phyloP scores from a whole-genome alignment of 805 yeast genomes.

The Candida maris region DNA sequence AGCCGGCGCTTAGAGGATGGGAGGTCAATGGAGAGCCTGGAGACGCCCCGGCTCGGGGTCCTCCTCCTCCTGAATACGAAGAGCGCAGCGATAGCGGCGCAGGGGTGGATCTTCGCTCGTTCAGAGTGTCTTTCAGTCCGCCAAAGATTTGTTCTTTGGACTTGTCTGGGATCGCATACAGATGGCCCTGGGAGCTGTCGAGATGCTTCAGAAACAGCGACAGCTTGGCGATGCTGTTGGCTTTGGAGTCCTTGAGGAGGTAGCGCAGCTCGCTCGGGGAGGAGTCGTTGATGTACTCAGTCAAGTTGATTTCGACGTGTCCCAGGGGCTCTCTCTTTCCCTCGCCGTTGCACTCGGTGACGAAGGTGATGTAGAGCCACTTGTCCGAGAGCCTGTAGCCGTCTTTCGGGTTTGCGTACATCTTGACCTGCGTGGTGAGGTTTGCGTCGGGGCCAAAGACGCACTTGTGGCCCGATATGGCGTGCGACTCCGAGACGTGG shows the following conservation, averaged over 20 bases:
- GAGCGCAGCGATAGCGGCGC: background rate
- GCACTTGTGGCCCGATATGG: constrained; percentile 50
- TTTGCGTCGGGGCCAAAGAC: constrained; percentile 35
- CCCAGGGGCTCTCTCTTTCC: constrained; percentile 57
- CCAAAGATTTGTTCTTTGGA: constrained; percentile 20
- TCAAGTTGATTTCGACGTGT: constrained; percentile 56
- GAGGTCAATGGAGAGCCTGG: background rate
- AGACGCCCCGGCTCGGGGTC: too few relatives aligned
- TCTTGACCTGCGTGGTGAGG: constrained; percentile 33
- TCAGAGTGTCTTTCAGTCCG: constrained; percentile 23
- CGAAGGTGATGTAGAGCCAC: constrained; percentile 38
- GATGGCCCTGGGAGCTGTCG: constrained; percentile 10
- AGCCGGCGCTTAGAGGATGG: background rate
- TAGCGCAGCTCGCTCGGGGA: constrained; percentile 57
- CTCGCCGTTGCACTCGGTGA: constrained; percentile 27
- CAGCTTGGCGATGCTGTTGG: constrained; percentile 73
- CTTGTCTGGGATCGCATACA: constrained; percentile 20
- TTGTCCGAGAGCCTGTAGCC: constrained; percentile 40
- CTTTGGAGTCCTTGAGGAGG: constrained; percentile 70
- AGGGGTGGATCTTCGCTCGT: constrained; percentile 3
- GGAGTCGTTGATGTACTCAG: constrained; percentile 63
- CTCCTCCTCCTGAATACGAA: background rate
- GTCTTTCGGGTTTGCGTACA: constrained; percentile 36
- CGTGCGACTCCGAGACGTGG: constrained; percentile 39
- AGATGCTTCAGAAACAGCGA: constrained; percentile 36